phyloP scores from a whole-genome alignment of 176 grass and related monocot species.

The Ensete ventricosum region DNA sequence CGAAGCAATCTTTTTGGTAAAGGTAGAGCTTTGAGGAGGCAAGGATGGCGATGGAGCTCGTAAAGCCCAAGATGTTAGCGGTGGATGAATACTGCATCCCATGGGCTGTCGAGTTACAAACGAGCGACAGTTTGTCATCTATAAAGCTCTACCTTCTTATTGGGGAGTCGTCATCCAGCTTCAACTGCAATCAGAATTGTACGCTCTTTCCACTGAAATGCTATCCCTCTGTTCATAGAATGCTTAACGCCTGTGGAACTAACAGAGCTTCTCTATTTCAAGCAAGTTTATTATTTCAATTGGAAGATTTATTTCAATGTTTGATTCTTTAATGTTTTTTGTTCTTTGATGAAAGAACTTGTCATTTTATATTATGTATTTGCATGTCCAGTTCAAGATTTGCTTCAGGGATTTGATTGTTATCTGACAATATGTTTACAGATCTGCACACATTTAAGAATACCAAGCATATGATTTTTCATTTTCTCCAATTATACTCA shows the following conservation, averaged over 20 bases:
- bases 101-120: constrained; percentile 37
- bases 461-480: background rate
- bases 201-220: background rate
- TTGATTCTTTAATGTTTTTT: no score
- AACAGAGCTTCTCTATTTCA: background rate
- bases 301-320: no score
- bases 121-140: constrained; percentile 14
- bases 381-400: background rate
- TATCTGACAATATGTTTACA: background rate
- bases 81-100: constrained; percentile 29
- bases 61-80: constrained; percentile 48
- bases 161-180: constrained; percentile 11
- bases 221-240: background rate
- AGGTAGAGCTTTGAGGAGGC: constrained; percentile 71
- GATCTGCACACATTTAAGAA: background rate
- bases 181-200: constrained; percentile 17
- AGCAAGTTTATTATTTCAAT: background rate
- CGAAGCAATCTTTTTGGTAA: background rate
- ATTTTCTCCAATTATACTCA: background rate
- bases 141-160: constrained; percentile 41
- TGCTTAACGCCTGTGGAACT: background rate
- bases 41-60: constrained; percentile 44
- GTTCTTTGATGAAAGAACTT: background rate
- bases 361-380: background rate
- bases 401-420: background rate